phyloP scores from a whole-genome alignment of 805 yeast species.

The Wickerhamomyces bisporus region DNA sequence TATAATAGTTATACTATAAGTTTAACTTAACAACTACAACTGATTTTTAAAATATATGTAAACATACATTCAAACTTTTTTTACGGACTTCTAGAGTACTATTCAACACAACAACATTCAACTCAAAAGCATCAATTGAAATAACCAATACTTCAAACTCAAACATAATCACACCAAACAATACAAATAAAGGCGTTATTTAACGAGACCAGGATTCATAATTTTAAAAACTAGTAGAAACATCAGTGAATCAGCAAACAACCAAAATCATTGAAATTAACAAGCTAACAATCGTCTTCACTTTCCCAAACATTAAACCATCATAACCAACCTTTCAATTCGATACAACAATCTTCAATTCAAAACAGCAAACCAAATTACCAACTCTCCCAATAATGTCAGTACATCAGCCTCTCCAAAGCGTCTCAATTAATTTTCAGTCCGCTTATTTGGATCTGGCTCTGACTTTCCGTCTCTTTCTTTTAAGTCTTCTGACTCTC shows the following conservation, averaged over 20 bases:
- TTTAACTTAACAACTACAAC: too few species aligned
- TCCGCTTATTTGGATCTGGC: slow-evolving; percentile 97
- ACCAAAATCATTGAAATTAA: background rate
- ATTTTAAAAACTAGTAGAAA: background rate
- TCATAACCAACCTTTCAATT: slow-evolving; percentile 1
- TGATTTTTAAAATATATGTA: slow-evolving; percentile 10
- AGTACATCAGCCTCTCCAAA: background rate
- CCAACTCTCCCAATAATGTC: background rate
- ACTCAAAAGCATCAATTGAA: too few species aligned
- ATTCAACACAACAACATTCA: background rate
- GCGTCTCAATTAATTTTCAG: slow-evolving; percentile 14
- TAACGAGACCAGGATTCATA: slow-evolving; percentile 5
- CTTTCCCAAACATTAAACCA: background rate
- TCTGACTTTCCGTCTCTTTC: slow-evolving; percentile 99
- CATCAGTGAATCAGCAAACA: background rate
- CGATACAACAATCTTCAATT: background rate
- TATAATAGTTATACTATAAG: too few species aligned
- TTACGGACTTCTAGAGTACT: slow-evolving; percentile 6
- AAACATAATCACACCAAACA: slow-evolving; percentile 1
- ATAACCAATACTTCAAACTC: background rate
- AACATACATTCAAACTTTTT: slow-evolving; percentile 15
- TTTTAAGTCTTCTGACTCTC: slow-evolving; percentile 99
- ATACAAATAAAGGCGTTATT: background rate
- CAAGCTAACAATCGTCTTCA: background rate
- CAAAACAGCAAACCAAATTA: background rate